Evolutionary conservation across 1,284 basidiomycete species (phyloP).

Genomic region (Trichosporon ovoides): DNA sequence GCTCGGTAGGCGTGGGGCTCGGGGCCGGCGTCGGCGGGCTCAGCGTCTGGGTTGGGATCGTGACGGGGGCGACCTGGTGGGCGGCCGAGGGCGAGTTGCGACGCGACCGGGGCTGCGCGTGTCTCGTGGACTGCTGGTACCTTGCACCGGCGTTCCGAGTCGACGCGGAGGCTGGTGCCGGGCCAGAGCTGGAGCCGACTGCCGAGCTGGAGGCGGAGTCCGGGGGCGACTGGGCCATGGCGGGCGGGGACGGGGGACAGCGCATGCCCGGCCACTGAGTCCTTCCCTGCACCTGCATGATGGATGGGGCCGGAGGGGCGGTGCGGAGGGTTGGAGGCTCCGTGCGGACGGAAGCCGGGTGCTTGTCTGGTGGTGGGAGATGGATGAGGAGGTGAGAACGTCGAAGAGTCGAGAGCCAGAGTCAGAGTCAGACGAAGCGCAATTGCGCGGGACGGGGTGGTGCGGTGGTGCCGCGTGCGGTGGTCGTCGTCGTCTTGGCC

Average conservation of each 20-base stretch:
- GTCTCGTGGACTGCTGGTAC: not conserved
- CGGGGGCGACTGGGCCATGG: slow-evolving; percentile 3
- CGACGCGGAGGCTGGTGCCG: not conserved
- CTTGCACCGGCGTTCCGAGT: not conserved
- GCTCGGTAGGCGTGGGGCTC: slow-evolving; percentile 20
- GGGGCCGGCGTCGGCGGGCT: slow-evolving; percentile 21
- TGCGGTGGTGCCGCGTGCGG: no score
- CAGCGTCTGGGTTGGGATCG: slow-evolving; percentile 19
- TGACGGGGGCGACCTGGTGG: slow-evolving; percentile 16
- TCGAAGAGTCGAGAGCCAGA: not conserved
- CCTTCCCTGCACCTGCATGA: slow-evolving; percentile 4
- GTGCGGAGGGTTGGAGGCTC: not conserved
- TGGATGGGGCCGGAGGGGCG: not conserved
- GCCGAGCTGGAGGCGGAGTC: not conserved
- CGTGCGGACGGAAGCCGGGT: slow-evolving; percentile 1
- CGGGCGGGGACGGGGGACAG: slow-evolving; percentile 8
- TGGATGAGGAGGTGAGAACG: not conserved
- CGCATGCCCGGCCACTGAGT: slow-evolving; percentile 7
- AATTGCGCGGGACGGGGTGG: no score
- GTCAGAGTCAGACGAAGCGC: no score
- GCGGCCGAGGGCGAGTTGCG: not conserved
- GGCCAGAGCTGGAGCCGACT: not conserved
- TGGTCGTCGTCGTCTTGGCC: no score
- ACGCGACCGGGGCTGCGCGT: not conserved
- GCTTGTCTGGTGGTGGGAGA: not conserved